Evolutionary conservation across 106 monocot genomes (phyloP).

Genomic region (Allium cepa): DNA sequence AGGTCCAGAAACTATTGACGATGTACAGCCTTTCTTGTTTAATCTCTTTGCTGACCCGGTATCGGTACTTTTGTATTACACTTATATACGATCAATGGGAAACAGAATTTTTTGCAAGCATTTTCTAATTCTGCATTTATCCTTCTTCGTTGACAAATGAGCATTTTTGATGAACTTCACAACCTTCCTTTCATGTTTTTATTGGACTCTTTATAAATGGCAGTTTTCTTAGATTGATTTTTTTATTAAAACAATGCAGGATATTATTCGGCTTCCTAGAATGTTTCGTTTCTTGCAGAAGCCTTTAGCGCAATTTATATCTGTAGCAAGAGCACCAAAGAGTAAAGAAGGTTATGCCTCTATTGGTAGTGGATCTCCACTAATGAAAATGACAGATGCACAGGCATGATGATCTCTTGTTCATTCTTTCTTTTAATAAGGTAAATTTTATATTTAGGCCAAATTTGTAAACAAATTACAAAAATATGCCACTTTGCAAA

Average conservation of each 20-base stretch:
- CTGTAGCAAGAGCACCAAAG: conserved; percentile 86
- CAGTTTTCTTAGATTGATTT: neutral
- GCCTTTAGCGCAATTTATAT: conserved; percentile 87
- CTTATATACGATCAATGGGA: too few relatives aligned
- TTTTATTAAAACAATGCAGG: conserved; percentile 33
- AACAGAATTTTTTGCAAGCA: too few relatives aligned
- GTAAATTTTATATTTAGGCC: too few relatives aligned
- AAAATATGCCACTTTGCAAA: too few relatives aligned
- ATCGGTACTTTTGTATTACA: too few relatives aligned
- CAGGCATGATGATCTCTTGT: conserved; percentile 29
- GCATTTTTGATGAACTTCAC: too few relatives aligned
- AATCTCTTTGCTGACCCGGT: conserved; percentile 98
- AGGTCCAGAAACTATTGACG: conserved; percentile 95
- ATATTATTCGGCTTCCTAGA: conserved; percentile 90
- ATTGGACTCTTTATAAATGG: too few relatives aligned
- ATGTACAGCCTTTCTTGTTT: conserved; percentile 96
- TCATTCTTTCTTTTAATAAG: neutral
- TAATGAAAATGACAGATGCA: conserved; percentile 81
- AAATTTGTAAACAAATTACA: too few relatives aligned
- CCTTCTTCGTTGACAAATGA: too few relatives aligned
- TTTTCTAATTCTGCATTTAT: too few relatives aligned
- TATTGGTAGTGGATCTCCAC: conserved; percentile 94
- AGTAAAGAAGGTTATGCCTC: conserved; percentile 99
- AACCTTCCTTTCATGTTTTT: too few relatives aligned
- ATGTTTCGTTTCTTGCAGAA: conserved; percentile 86